phyloP scores from a whole-genome alignment of 2,329 filamentous ascomycete genomes.

The Fusarium sp. region DNA sequence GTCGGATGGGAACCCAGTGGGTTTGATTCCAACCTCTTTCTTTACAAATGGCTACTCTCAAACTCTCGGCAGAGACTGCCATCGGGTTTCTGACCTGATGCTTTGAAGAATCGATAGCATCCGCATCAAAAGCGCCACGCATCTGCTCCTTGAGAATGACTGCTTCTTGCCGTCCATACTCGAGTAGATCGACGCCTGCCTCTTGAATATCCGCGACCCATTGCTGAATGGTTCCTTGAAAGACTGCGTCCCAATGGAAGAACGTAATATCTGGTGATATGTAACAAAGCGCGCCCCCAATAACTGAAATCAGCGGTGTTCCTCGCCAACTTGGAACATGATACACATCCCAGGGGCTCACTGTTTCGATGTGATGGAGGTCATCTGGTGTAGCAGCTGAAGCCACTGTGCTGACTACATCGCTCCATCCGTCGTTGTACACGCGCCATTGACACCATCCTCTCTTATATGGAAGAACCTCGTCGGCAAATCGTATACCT shows the following conservation, averaged over 20 bases:
- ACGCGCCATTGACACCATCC: too few species aligned
- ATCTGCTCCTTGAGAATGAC: not conserved
- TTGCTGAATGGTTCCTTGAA: slow-evolving; percentile 34
- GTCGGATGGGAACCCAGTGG: slow-evolving; percentile 47
- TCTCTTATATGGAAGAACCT: slow-evolving; percentile 7
- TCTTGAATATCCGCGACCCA: slow-evolving; percentile 36
- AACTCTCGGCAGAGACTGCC: too few species aligned
- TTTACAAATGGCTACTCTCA: too few species aligned
- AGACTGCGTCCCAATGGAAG: slow-evolving; percentile 37
- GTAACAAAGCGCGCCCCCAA: slow-evolving; percentile 49
- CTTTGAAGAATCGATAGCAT: slow-evolving; percentile 18
- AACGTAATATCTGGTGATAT: slow-evolving; percentile 18
- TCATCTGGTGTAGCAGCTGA: slow-evolving; percentile 6
- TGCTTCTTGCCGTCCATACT: slow-evolving; percentile 43
- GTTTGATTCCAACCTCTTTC: slow-evolving; percentile 1
- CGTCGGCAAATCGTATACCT: slow-evolving; percentile 38
- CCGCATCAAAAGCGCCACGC: slow-evolving; percentile 38
- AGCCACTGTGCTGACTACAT: slow-evolving; percentile 1
- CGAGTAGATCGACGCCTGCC: slow-evolving; percentile 41
- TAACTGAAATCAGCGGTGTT: slow-evolving; percentile 42
- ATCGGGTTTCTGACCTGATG: too few species aligned
- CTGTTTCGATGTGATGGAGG: slow-evolving; percentile 33
- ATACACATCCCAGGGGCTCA: slow-evolving; percentile 42
- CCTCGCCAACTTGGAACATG: slow-evolving; percentile 45
- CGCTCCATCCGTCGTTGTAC: slow-evolving; percentile 13